Base-by-base conservation (phyloP, 2,329 filamentous ascomycete genomes). In the Colletotrichum trifolii region DNA sequence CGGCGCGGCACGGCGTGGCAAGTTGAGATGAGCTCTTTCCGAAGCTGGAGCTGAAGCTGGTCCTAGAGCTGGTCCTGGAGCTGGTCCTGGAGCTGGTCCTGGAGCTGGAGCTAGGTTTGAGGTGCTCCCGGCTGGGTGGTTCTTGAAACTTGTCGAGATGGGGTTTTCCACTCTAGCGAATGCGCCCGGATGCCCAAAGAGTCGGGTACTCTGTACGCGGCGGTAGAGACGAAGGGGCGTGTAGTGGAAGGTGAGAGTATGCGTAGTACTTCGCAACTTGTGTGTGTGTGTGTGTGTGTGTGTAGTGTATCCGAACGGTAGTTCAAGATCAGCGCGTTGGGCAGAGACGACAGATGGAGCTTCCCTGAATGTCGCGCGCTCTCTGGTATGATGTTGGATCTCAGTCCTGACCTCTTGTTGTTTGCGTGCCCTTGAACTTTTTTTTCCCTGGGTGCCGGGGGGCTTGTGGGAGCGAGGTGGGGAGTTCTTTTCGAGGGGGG, bases 261-360 rank as follows among this genome's bases (percentile, higher is more conserved):
- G 25, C 25, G 25, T 25, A 25, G 25, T 25, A 25, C 25, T 5
- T 25, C 25, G 25, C 25, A 25, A 25, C 4, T 25, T 25, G 25
- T 25, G 25, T 25, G 25, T 25, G 25, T 25, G 25, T 25, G 25
- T 25, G 25, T 25, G 25, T 25, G 25, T 25, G 25, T 25, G 25
- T 25, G 25, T 25, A 25, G 25, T 25, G 25, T 25, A 25, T 25
- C 25, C 25, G 25, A 25, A 25, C 25, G 25, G 25, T 25, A 5
- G 25, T 25, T 25, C 25, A 25, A 25, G 72, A 77, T 77, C 75
- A 74, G 74, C 75, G 72, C 52, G 75, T 77, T 77, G 75, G 75
- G 75, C 74, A 76, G 74, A 73, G 71, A 76, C 68, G 70, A 76
- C 73, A 73, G 71, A 76, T 68, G 70, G 69, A 65, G 67, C 68